These are phyloP conservation scores for Galerina marginata DNA, from an alignment of 768 basidiomycete genomes.

Conservation along the genomic window DNA sequence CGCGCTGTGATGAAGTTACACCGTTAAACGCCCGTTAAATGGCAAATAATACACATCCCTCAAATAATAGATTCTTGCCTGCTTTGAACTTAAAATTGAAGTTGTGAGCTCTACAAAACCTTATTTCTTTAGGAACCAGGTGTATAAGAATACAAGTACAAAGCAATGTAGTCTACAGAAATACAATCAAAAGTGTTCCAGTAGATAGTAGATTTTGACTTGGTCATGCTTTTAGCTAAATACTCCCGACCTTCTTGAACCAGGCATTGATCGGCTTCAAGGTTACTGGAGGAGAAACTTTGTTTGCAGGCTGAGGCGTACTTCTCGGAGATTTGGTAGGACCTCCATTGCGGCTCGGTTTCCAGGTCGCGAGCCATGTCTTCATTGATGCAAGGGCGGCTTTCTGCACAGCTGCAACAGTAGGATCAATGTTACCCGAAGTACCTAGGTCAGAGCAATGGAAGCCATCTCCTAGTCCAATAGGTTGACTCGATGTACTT, in stretches of 20 bases:
- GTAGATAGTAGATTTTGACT: not conserved
- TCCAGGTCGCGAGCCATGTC: slow-evolving; percentile 52
- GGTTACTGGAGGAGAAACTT: not conserved
- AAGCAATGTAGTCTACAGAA: not conserved
- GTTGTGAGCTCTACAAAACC: no score
- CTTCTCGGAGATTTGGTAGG: slow-evolving; percentile 16
- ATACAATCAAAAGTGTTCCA: not conserved
- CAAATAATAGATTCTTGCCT: no score
- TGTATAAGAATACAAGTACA: not conserved
- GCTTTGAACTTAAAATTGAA: no score
- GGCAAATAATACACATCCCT: no score
- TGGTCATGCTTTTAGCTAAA: slow-evolving; percentile 12
- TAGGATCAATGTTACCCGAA: slow-evolving; percentile 50
- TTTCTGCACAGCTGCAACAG: slow-evolving; percentile 57
- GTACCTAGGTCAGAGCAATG: slow-evolving; percentile 66
- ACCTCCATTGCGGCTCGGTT: slow-evolving; percentile 18
- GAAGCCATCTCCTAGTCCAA: slow-evolving; percentile 66
- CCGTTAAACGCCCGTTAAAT: slow-evolving; percentile 52
- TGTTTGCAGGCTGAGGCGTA: slow-evolving; percentile 16
- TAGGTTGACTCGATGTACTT: slow-evolving; percentile 60
- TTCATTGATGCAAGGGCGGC: slow-evolving; percentile 58
- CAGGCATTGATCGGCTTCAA: slow-evolving; percentile 42
- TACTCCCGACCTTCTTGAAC: slow-evolving; percentile 33
- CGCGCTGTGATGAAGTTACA: slow-evolving; percentile 60
- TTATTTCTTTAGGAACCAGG: no score